Percentiles rank a stretch among this genome's conserved stretches.
Evolutionary conservation across 1,284 basidiomycete genomes (phyloP).

Genomic region (Hemileia vastatrix): DNA sequence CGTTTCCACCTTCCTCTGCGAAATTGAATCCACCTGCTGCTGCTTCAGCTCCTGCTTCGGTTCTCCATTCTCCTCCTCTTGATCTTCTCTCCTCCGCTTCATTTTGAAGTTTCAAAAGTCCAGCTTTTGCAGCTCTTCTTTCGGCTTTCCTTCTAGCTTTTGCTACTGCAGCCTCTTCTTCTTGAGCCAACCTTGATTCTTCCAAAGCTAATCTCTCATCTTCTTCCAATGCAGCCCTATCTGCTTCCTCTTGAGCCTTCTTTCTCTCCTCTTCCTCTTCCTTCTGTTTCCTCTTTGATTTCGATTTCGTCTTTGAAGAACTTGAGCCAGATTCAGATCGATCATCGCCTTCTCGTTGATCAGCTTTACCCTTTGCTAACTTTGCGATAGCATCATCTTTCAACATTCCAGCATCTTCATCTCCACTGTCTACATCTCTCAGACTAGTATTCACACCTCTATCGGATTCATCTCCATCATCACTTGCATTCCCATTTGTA

Average conservation of each 20-base stretch:
- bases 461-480: background rate
- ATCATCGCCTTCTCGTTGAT: background rate
- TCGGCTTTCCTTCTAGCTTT: constrained; percentile 33
- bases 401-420: constrained; percentile 35
- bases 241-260: constrained; percentile 1
- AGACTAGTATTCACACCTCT: background rate
- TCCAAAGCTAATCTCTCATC: constrained; percentile 25
- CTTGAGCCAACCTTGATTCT: constrained; percentile 29
- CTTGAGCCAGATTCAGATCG: background rate
- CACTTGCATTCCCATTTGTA: background rate
- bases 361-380: background rate
- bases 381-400: constrained; percentile 29
- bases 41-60: constrained; percentile 35
- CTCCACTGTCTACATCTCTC: constrained; percentile 25
- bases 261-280: background rate
- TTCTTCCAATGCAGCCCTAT: constrained; percentile 27
- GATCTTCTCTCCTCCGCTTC: constrained; percentile 23
- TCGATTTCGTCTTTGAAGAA: background rate
- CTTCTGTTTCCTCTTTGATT: background rate
- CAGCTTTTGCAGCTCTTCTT: constrained; percentile 33
- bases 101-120: constrained; percentile 27
- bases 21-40: constrained; percentile 24
- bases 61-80: constrained; percentile 22
- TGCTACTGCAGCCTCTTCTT: constrained; percentile 35
- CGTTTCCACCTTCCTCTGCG: constrained; percentile 22